Conservation (phyloP, 208 protist genomes). For the Endotrypanum monterogeii region DNA sequence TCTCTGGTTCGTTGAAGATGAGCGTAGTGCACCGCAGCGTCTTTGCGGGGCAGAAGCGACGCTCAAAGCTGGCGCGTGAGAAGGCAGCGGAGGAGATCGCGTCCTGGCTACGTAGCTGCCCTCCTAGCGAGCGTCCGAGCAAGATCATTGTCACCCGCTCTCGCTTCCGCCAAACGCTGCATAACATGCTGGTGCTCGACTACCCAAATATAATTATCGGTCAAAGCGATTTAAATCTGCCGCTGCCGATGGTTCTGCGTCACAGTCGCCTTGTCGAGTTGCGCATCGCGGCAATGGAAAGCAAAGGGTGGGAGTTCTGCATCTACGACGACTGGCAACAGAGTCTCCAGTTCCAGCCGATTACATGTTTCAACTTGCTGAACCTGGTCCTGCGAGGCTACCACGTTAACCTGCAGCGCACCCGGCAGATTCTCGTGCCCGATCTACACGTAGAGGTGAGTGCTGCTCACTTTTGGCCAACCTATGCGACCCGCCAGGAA, state of each 20-base stretch:
- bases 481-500: constrained; percentile 96
- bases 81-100: constrained; percentile 99
- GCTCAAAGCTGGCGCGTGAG: constrained; percentile 99
- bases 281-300: constrained; percentile 99
- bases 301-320: constrained; percentile 99
- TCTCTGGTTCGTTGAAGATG: constrained; percentile 99
- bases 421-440: constrained; percentile 98
- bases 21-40: constrained; percentile 99
- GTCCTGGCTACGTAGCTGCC: constrained; percentile 98
- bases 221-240: constrained; percentile 99
- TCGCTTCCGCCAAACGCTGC: constrained; percentile 93
- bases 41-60: constrained; percentile 99
- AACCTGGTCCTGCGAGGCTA: constrained; percentile 99
- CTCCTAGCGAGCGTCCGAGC: constrained; percentile 99
- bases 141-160: constrained; percentile 99
- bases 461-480: constrained; percentile 99
- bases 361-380: constrained; percentile 99
- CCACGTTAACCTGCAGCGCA: constrained; percentile 97
- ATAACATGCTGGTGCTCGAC: constrained; percentile 97
- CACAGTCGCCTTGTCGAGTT: constrained; percentile 99
- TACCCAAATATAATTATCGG: constrained; percentile 99
- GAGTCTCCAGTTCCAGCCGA: constrained; percentile 93
- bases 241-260: constrained; percentile 98
- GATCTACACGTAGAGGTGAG: constrained; percentile 96
- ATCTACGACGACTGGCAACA: constrained; percentile 99